Evolutionary conservation across 1,139 yeast genomes (phyloP).

Genomic region (Citeromyces siamensis): DNA sequence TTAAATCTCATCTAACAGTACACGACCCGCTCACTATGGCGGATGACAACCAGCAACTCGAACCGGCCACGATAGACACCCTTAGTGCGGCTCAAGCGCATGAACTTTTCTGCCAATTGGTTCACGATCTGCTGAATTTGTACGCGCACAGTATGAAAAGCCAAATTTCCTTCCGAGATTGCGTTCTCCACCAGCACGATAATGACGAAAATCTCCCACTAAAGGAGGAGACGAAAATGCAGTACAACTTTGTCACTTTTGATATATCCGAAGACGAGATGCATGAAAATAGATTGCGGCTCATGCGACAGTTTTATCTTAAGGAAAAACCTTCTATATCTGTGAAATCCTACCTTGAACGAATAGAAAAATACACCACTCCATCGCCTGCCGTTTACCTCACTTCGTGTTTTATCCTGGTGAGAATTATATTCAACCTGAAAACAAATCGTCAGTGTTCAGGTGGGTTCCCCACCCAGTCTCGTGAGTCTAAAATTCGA

Average conservation of each 20-base stretch:
- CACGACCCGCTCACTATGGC: background rate
- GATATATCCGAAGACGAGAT: conserved; percentile 1
- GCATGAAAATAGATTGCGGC: conserved; percentile 5
- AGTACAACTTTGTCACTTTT: conserved; percentile 2
- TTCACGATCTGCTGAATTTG: conserved; percentile 1
- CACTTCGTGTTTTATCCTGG: conserved; percentile 17
- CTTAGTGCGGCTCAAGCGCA: background rate
- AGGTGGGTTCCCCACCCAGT: conserved; percentile 3
- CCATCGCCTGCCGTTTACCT: conserved; percentile 17
- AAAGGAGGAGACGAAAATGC: conserved; percentile 3
- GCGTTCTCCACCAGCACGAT: background rate
- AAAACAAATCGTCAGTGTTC: conserved; percentile 7
- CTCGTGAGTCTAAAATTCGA: conserved; percentile 4
- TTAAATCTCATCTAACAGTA: conserved; percentile 16
- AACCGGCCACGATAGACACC: background rate
- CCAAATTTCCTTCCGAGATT: conserved; percentile 3
- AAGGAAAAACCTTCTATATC: conserved; percentile 16
- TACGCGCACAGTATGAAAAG: background rate
- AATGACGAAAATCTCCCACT: conserved; percentile 5
- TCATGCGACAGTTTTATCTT: conserved; percentile 17
- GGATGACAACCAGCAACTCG: background rate
- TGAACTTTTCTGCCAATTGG: background rate
- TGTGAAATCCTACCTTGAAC: conserved; percentile 14
- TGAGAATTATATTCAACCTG: conserved; percentile 15
- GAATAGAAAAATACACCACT: conserved; percentile 16